A percentile compares a stretch with the other conserved stretches of the same genome.
These are phyloP conservation scores for Eimeria tenella DNA, from an alignment of 169 alveolate genomes.

Conservation along the genomic window DNA sequence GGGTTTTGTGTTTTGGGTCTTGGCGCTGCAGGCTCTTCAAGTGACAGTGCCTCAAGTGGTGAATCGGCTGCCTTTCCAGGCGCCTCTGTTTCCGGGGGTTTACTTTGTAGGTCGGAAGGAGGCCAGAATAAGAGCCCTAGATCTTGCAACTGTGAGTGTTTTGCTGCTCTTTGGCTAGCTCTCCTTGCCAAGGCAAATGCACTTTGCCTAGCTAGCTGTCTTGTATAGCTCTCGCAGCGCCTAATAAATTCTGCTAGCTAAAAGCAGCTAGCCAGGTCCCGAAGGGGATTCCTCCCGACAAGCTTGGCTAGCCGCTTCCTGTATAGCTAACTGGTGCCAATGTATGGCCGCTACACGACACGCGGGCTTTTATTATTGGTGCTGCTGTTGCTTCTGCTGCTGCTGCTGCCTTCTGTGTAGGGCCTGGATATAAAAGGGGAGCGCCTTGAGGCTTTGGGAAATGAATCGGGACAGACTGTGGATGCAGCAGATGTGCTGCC, in stretches of 20 bases:
- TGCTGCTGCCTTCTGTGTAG: conserved; percentile 32
- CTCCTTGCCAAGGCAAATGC: no score
- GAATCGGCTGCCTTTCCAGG: conserved; percentile 65
- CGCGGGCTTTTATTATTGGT: neutral
- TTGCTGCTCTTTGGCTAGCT: no score
- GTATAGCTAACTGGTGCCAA: neutral
- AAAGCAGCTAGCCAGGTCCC: no score
- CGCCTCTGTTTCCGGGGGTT: conserved; percentile 71
- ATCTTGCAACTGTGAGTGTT: conserved; percentile 10
- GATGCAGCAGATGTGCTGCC: neutral
- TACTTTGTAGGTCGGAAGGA: conserved; percentile 62
- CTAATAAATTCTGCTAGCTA: no score
- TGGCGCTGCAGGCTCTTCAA: conserved; percentile 44
- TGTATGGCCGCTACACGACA: neutral
- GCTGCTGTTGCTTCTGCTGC: conserved; percentile 3
- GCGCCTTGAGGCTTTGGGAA: conserved; percentile 44
- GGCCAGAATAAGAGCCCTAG: conserved; percentile 49
- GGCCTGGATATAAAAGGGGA: conserved; percentile 36
- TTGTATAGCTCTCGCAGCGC: no score
- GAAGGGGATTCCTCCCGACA: no score
- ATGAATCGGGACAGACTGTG: neutral
- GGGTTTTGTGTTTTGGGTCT: conserved; percentile 8
- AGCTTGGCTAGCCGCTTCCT: neutral
- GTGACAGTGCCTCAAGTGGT: conserved; percentile 72
- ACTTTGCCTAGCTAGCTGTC: neutral